Evolutionary conservation across 1,284 basidiomycete genomes (phyloP), one percentile per base, ranked within the genome.

Genomic region (Hypsizygus ulmarius): DNA sequence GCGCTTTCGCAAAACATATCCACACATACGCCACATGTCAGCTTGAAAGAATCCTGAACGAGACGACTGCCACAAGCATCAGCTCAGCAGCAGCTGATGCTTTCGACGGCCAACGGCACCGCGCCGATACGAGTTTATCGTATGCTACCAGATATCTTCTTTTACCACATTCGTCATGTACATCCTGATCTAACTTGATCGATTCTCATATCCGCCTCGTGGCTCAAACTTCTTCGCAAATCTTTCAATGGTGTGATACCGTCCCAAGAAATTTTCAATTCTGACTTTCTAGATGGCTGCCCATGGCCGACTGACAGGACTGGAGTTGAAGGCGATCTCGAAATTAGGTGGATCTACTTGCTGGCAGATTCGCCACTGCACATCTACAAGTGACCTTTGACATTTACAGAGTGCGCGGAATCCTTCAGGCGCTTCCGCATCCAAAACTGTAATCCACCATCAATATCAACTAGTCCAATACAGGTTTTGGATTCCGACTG

Each of bases 331-430:
- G 25, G 38, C 18, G 29, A 18, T 30, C 30, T 36, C 15, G 11
- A 27, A 19, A 30, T 32, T 32, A 39, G 28, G 38, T 49, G 47
- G 21, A 25, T 25, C 21, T 25, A 49, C 38, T 40, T 43, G 16
- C 19, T 48, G 49, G 50, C 54, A 60, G 59, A 63, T 64, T 60
- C 56, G 45, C 57, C 43, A 38, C 38, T 25, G 21, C 21, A 45
- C 49, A 58, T 58, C 55, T 51, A 42, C 18, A 34, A 15, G 16
- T 37, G 34, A 28, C 38, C 15, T 39, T 25, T 32, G 16, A 25
- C 16, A 30, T 29, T 34, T 25, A 29, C 38, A 39, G 21, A 16
- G 14, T 28, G 21, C 10, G 19, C 7, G 39, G 39, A 34, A 38
- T 37, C 46, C 36, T 27, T 42, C 29, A 25, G 29, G 41, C 47